These are phyloP conservation scores for Tricholoma furcatifolium DNA, from an alignment of 768 basidiomycete species.

Conservation along the genomic window DNA sequence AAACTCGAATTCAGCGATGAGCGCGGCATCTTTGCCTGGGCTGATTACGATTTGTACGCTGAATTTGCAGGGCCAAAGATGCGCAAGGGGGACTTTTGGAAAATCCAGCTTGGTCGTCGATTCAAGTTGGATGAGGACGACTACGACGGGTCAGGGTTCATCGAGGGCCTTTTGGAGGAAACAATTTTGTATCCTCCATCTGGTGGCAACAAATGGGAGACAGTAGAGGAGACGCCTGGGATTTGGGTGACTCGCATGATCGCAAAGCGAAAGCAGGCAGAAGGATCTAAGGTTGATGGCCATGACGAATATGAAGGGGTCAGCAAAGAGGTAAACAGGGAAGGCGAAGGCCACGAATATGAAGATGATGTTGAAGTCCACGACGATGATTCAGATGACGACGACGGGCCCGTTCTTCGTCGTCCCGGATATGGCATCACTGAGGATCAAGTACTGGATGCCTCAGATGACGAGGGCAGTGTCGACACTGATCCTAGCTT, in stretches of 20 bases:
- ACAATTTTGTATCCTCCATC: constrained; percentile 22
- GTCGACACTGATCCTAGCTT: no score
- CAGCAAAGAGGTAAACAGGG: neutral
- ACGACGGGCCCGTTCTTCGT: no score
- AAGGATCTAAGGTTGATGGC: no score
- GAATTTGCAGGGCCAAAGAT: constrained; percentile 33
- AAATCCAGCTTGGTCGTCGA: constrained; percentile 36
- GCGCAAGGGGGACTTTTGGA: constrained; percentile 34
- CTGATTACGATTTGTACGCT: constrained; percentile 28
- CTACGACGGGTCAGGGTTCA: constrained; percentile 32
- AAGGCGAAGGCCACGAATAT: no score
- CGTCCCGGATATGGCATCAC: no score
- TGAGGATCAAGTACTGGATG: no score
- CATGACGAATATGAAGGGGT: neutral
- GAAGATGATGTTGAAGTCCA: no score
- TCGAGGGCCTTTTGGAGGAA: constrained; percentile 32
- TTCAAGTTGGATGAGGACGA: constrained; percentile 34
- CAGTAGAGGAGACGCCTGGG: constrained; percentile 25
- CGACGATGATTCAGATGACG: no score
- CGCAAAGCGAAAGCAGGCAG: neutral
- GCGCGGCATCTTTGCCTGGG: constrained; percentile 35
- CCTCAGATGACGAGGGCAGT: no score
- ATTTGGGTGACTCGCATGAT: constrained; percentile 29
- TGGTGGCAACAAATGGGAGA: constrained; percentile 24
- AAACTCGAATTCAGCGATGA: constrained; percentile 26